Conservation (phyloP, 495 filamentous ascomycete genomes). For the Tuber indicum region DNA sequence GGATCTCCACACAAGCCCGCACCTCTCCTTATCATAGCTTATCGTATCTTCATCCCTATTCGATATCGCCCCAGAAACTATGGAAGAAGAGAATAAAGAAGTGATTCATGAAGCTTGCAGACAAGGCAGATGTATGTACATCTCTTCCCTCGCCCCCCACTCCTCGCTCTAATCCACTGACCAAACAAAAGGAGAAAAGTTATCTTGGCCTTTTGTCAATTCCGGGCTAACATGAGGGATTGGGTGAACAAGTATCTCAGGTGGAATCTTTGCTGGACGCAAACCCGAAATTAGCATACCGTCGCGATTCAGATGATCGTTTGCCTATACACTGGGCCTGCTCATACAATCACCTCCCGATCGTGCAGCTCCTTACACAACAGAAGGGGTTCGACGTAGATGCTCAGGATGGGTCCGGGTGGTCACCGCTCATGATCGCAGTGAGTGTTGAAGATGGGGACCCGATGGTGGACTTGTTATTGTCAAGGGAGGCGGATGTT, state of each 20-base stretch:
- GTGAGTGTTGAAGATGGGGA: constrained; percentile 67
- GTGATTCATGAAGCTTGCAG: constrained; percentile 83
- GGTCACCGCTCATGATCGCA: constrained; percentile 94
- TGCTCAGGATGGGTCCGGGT: constrained; percentile 76
- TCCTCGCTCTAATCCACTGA: constrained; percentile 8
- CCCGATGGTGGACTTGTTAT: constrained; percentile 62
- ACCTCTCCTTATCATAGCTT: not conserved
- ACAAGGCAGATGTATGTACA: constrained; percentile 69
- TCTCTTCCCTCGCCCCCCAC: not conserved
- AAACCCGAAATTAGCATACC: constrained; percentile 67
- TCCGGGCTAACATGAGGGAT: not conserved
- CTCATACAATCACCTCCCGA: constrained; percentile 71
- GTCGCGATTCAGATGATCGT: constrained; percentile 80
- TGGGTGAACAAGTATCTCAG: constrained; percentile 23
- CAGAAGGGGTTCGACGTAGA: constrained; percentile 77
- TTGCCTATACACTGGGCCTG: constrained; percentile 93
- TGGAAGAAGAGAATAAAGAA: constrained; percentile 42
- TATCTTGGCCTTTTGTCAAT: not conserved
- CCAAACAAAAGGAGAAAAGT: not conserved
- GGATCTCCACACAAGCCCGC: not conserved
- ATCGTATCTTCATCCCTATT: not conserved
- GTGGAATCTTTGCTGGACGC: constrained; percentile 49
- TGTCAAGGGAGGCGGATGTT: constrained; percentile 76
- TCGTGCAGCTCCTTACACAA: constrained; percentile 64
- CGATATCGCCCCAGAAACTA: not conserved